Conservation (phyloP, 176 grass and related monocot genomes). For the Alloteropsis semialata region DNA sequence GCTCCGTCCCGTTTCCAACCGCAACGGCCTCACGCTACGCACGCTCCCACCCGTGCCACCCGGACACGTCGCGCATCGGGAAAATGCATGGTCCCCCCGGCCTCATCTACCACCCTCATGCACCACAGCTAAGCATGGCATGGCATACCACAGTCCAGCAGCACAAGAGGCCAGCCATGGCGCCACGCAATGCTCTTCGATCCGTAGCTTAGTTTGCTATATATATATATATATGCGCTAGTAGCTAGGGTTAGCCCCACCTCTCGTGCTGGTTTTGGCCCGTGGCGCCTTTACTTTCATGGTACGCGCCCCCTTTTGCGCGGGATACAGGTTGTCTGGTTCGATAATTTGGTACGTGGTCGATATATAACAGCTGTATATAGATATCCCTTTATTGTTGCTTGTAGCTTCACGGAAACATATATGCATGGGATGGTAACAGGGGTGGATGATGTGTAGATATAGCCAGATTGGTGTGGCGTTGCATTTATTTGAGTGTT, state of each 20-base stretch:
- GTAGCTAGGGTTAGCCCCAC: not conserved
- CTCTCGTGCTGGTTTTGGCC: not conserved
- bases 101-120: not conserved
- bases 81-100: conserved; percentile 15
- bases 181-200: not conserved
- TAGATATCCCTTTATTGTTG: not conserved
- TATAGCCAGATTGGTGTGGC: not conserved
- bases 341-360: not conserved
- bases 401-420: not conserved
- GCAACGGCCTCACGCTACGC: not conserved
- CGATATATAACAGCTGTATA: not conserved
- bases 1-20: conserved; percentile 19
- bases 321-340: not conserved
- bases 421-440: not conserved
- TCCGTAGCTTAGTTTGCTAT: not conserved
- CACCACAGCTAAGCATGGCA: not conserved
- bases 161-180: not conserved
- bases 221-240: too few relatives aligned
- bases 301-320: not conserved
- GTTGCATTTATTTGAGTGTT: not conserved
- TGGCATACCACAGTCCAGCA: too few relatives aligned
- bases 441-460: not conserved
- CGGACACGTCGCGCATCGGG: not conserved
- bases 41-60: not conserved
- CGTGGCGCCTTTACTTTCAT: not conserved